Evolutionary conservation across 805 yeast species (phyloP), one percentile per base, ranked within the genome.

Genomic region (Monosporozyma solicola): DNA sequence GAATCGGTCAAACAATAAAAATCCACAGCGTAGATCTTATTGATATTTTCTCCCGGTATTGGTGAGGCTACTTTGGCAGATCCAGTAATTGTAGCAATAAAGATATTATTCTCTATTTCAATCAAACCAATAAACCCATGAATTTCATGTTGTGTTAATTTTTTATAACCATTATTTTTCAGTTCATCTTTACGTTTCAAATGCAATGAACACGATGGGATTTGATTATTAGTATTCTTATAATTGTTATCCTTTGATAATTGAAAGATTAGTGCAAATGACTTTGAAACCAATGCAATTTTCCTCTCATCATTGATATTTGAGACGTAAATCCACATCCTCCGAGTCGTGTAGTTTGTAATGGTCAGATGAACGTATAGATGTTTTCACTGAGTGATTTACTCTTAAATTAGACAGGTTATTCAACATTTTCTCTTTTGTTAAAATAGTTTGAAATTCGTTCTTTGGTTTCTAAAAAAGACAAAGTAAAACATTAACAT

Each of bases 51-150:
- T 41, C 80, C 80, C 0, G 84, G 83, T 13, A 87, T 74, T 0
- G 98, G 98, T 29, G 77, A 73, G 0, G 98, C 98, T 10, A 87
- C 95, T 57, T 82, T 79, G 1, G 81, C 69, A 27, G 85, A 81
- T 0, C 88, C 85, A 0, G 95, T 84, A 51, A 94, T 88, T 0
- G 87, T 80, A 49, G 95, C 86, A 35, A 94, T 70, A 61, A 84
- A 94, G 1, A 82, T 79, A 52, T 85, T 84, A 10, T 74, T 73
- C 10, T 80, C 83, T 39, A 90, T 76, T 53, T 81, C 79, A 41
- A 92, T 85, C 47, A 94, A 70, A 0, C 99, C 99, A n/a, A 94
- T 68, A 62, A 91, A 85, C 1, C 95, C 95, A 58, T 74, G 67
- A 3, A 80, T 74, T 41, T 76, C 77, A 48, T 72, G 70, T 2